Conservation (phyloP, 2,329 filamentous ascomycete genomes). For the Bipolaris victoriae region DNA sequence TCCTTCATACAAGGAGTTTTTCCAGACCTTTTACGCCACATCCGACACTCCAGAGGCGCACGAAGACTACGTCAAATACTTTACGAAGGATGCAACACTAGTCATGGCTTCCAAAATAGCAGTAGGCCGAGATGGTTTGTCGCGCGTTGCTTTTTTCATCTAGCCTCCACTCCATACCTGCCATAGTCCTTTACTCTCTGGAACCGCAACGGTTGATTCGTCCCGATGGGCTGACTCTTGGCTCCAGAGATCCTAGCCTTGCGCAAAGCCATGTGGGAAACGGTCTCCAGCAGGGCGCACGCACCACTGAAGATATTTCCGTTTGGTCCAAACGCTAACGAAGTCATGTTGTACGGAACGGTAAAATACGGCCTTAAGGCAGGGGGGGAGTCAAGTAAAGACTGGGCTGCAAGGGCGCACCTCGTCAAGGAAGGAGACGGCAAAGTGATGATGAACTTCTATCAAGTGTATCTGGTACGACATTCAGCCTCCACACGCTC, state of each 20-base stretch:
- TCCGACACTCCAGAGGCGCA: constrained; percentile 58
- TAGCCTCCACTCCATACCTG: not conserved
- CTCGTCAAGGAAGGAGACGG: constrained; percentile 59
- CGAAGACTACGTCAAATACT: constrained; percentile 56
- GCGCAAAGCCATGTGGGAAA: constrained; percentile 61
- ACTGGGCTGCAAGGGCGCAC: constrained; percentile 63
- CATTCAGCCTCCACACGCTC: constrained; percentile 12
- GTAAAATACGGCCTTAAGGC: constrained; percentile 61
- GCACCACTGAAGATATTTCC: constrained; percentile 57
- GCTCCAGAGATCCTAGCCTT: constrained; percentile 58
- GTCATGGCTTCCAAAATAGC: constrained; percentile 60
- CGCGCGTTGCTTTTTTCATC: constrained; percentile 4
- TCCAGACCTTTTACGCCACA: constrained; percentile 55
- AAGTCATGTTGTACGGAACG: constrained; percentile 62
- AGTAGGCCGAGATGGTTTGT: constrained; percentile 53
- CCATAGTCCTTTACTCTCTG: not conserved
- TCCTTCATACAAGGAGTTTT: constrained; percentile 52
- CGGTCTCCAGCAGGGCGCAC: constrained; percentile 56
- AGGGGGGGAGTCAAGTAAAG: constrained; percentile 54
- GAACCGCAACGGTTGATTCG: not conserved
- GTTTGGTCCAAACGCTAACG: constrained; percentile 54
- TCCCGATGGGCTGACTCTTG: constrained; percentile 2
- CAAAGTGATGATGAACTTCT: constrained; percentile 60
- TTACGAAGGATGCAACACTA: constrained; percentile 57
- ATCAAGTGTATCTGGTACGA: constrained; percentile 62